A percentile compares a stretch with the other conserved stretches of the same genome.
These are phyloP conservation scores for Thermoascus crustaceus DNA, from an alignment of 2,329 filamentous ascomycete genomes.

Conservation along the genomic window DNA sequence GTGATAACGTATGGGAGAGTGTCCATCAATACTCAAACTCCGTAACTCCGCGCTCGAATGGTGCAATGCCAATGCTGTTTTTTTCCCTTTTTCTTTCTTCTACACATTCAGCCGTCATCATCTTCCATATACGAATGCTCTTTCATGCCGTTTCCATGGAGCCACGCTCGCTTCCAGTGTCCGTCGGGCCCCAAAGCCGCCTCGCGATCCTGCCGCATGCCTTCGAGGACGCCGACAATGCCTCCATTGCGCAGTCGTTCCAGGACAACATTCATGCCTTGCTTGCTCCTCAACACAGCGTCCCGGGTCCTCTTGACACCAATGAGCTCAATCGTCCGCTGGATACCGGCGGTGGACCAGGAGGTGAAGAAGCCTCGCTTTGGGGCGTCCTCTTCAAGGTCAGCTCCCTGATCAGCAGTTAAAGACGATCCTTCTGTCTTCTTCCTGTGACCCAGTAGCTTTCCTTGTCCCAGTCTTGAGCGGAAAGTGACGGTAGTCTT, in stretches of 20 bases:
- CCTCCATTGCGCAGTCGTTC: slow-evolving; percentile 57
- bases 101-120: slow-evolving; percentile 18
- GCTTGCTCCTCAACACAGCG: slow-evolving; percentile 54
- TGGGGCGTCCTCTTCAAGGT: slow-evolving; percentile 43
- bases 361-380: slow-evolving; percentile 51
- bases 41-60: slow-evolving; percentile 10
- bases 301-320: slow-evolving; percentile 53
- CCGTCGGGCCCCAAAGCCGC: slow-evolving; percentile 29
- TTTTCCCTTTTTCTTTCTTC: neutral
- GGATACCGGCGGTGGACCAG: slow-evolving; percentile 52
- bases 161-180: slow-evolving; percentile 36
- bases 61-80: neutral
- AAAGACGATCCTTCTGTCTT: slow-evolving; percentile 27
- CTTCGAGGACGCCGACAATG: slow-evolving; percentile 60
- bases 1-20: neutral
- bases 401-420: slow-evolving; percentile 26
- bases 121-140: slow-evolving; percentile 18
- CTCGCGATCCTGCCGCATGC: slow-evolving; percentile 57
- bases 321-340: slow-evolving; percentile 57
- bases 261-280: slow-evolving; percentile 60
- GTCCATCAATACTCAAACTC: slow-evolving; percentile 4
- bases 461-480: slow-evolving; percentile 52
- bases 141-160: slow-evolving; percentile 23
- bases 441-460: slow-evolving; percentile 38
- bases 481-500: slow-evolving; percentile 54